These are phyloP conservation scores for Fusarium chaquense DNA, from an alignment of 2,329 filamentous ascomycete genomes.

Conservation along the genomic window DNA sequence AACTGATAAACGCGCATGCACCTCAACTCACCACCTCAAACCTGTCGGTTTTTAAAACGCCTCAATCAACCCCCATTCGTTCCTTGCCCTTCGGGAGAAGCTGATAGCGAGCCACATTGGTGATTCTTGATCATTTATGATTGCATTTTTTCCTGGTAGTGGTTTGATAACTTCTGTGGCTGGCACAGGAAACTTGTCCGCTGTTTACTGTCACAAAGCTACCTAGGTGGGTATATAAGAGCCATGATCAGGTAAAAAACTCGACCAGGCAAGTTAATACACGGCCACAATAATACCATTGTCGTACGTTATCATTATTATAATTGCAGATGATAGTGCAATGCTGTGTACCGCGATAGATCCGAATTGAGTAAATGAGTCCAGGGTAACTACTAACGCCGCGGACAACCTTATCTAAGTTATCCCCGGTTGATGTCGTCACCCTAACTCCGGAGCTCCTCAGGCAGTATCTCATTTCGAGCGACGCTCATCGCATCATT, in stretches of 20 bases:
- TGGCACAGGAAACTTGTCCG: too few relatives aligned
- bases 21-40: conserved; percentile 50
- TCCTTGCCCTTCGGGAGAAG: conserved; percentile 43
- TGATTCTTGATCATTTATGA: conserved; percentile 5
- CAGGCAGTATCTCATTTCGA: background rate
- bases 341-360: background rate
- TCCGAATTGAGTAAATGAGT: background rate
- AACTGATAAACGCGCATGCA: conserved; percentile 58
- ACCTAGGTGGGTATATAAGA: too few relatives aligned
- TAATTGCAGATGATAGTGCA: background rate
- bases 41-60: conserved; percentile 46
- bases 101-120: conserved; percentile 52
- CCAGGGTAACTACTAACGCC: conserved; percentile 19
- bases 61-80: conserved; percentile 49
- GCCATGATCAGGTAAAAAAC: background rate
- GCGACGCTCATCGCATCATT: conserved; percentile 35
- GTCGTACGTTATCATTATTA: background rate
- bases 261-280: background rate
- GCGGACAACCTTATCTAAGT: too few relatives aligned
- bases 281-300: background rate
- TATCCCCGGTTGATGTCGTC: too few relatives aligned
- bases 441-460: too few relatives aligned
- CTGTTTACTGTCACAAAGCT: too few relatives aligned
- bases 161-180: background rate
- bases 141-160: background rate